Evolutionary conservation across 164 flowering plant genomes (phyloP), one percentile per base, ranked within the genome.

Genomic region (Macadamia integrifolia): DNA sequence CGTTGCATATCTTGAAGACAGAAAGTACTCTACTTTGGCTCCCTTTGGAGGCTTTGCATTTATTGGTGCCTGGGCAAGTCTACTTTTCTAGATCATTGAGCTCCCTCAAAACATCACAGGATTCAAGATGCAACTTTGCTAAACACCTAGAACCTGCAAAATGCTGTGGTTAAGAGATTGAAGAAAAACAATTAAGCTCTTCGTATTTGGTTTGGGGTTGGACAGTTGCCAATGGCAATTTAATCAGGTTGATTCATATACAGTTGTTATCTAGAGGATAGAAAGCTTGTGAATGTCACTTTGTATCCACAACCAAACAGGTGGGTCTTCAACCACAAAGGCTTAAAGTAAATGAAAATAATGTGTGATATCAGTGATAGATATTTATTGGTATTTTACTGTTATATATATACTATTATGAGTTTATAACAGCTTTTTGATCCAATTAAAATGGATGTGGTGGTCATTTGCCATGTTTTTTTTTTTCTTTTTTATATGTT

Each of bases 41-140:
- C 98, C 97, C 17, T 76, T 85, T 75, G 98, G 97, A 52, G 98
- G 97, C 49, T 85, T 90, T 80, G 96, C 96, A 8, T 90, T 93
- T 64, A 84, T 93, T 48, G 93, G 79, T 72, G 98, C 86, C 50
- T 93, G 97, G 98, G 93, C 83, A 46, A 84, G 88, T 84, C 85
- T 93, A 78, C 83, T 90, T 69, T 88, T 91, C 81, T 93, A 78
- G 72, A 66, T 49, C 46, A 46, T 58, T 28, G 18, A 60, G 18
- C 62, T 23, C 8, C 50, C 50, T 35, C 40, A 1, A 46, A 46
- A 46, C 13, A 46, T 4, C 50, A 56, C 23, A 23, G 23, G 23
- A 23, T 23, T 58, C 68, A 64, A 6, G 35, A 28, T 15, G 3
- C 28, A 23, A 2, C 40, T 13, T 61, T 11, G 6, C 61, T 13